A percentile compares a stretch with the other conserved stretches of the same genome.
phyloP scores from a whole-genome alignment of 352 stramenopile genomes.

The Phytopythium oedochilum region DNA sequence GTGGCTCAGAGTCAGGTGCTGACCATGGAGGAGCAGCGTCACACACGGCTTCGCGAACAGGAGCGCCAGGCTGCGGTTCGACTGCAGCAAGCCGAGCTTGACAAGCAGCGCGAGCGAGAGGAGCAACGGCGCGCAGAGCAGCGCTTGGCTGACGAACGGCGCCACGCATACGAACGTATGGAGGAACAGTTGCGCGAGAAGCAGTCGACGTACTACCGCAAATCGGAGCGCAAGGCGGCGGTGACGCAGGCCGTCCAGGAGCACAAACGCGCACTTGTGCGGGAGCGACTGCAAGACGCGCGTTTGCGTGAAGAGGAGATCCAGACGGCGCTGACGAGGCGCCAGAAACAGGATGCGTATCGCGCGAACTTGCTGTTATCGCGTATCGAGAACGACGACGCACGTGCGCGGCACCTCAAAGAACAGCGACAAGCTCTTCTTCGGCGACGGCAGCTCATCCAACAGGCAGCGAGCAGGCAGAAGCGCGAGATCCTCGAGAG shows the following conservation, averaged over 20 bases:
- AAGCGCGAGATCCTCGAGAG: slow-evolving; percentile 74
- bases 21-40: slow-evolving; percentile 45
- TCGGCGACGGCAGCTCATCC: slow-evolving; percentile 58
- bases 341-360: slow-evolving; percentile 66
- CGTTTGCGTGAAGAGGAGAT: slow-evolving; percentile 81
- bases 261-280: slow-evolving; percentile 43
- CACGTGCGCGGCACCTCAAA: slow-evolving; percentile 46
- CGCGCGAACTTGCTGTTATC: slow-evolving; percentile 44
- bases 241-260: slow-evolving; percentile 46
- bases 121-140: slow-evolving; percentile 45
- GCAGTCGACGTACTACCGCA: slow-evolving; percentile 31
- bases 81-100: slow-evolving; percentile 34
- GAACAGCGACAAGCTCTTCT: slow-evolving; percentile 50
- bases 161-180: slow-evolving; percentile 57
- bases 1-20: slow-evolving; percentile 53
- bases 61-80: slow-evolving; percentile 38
- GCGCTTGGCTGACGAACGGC: slow-evolving; percentile 44
- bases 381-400: slow-evolving; percentile 62
- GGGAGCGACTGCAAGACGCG: slow-evolving; percentile 53
- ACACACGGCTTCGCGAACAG: slow-evolving; percentile 39
- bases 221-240: slow-evolving; percentile 48
- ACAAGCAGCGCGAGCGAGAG: slow-evolving; percentile 48
- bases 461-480: slow-evolving; percentile 46
- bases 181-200: slow-evolving; percentile 42
- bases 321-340: slow-evolving; percentile 42